A percentile compares a stretch with the other conserved stretches of the same genome.
Evolutionary conservation across 225 moss, liverwort and hornwort genomes (phyloP).

Genomic region (Pseudoscleropodium purum): DNA sequence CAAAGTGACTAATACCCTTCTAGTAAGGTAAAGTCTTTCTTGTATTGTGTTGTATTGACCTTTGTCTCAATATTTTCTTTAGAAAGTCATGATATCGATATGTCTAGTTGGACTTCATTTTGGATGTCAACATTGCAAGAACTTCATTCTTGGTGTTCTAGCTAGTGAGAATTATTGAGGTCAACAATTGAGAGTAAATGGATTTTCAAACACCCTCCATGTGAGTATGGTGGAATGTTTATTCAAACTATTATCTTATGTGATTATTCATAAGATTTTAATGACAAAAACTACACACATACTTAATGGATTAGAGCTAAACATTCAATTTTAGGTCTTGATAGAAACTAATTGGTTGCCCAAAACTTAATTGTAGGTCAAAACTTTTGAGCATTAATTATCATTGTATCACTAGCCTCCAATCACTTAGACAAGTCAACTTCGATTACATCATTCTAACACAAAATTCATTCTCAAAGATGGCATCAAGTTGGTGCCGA

Average conservation of each 20-base stretch:
- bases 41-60: not conserved
- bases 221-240: not conserved
- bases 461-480: not conserved
- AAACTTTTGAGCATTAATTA: not conserved
- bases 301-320: not conserved
- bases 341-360: not conserved
- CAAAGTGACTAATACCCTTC: not conserved
- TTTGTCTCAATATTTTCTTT: not conserved
- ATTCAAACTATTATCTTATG: not conserved
- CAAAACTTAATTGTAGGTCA: not conserved
- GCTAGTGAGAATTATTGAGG: not conserved
- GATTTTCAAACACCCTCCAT: not conserved
- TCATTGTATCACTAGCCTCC: too few species aligned
- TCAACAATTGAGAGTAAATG: not conserved
- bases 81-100: fast-evolving
- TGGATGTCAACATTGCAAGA: not conserved
- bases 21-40: fast-evolving
- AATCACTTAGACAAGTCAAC: not conserved
- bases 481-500: slow-evolving; percentile 17
- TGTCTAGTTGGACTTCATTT: not conserved
- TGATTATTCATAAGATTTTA: not conserved
- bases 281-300: not conserved
- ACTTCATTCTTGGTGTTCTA: not conserved
- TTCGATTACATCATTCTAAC: not conserved
- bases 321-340: not conserved